phyloP scores from a whole-genome alignment of 495 filamentous ascomycete genomes.

The Penicillium lividum region DNA sequence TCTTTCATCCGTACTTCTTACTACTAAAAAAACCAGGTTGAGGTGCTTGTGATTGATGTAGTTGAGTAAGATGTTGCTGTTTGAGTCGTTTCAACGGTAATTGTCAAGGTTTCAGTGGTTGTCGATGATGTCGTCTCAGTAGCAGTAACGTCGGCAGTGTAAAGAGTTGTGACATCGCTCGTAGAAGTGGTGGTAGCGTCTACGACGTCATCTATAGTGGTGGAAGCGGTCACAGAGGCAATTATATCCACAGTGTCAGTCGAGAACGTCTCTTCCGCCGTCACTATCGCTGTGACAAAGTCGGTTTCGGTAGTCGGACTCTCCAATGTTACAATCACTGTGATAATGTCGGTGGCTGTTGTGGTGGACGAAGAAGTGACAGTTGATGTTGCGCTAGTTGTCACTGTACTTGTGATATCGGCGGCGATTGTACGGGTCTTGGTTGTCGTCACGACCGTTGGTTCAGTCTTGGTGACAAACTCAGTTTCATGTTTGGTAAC shows the following conservation, averaged over 20 bases:
- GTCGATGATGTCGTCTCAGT: conserved; percentile 1
- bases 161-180: not conserved
- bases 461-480: not conserved
- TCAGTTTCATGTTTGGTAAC: not conserved
- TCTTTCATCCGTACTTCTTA: no score
- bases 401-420: not conserved
- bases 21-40: no score
- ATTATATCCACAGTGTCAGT: not conserved
- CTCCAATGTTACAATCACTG: conserved; percentile 1
- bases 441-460: not conserved
- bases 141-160: not conserved
- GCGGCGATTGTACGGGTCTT: not conserved
- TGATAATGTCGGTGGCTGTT: not conserved
- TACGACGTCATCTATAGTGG: not conserved
- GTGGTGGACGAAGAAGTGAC: not conserved
- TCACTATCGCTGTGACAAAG: not conserved
- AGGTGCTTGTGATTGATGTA: not conserved
- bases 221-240: not conserved
- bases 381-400: not conserved
- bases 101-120: not conserved
- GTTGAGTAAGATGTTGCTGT: conserved; percentile 2
- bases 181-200: not conserved
- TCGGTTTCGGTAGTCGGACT: not conserved
- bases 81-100: conserved; percentile 1
- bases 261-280: not conserved